Base-by-base conservation (phyloP, 352 stramenopile species). In the Globisporangium orthogonon region DNA sequence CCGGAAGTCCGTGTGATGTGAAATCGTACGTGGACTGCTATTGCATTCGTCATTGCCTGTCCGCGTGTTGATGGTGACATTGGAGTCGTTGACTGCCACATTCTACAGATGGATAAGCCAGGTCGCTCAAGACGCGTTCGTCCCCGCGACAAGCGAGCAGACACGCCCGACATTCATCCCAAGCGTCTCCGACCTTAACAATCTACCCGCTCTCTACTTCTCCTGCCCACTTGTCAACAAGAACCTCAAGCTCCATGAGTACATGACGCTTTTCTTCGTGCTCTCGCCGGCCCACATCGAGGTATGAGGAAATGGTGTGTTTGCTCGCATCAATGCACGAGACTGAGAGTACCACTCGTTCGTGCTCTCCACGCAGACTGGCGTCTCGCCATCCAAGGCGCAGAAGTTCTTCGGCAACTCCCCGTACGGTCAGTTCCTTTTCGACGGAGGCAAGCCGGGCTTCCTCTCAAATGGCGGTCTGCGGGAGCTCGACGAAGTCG, bases 341-440 rank as follows among this genome's bases (percentile, higher is more conserved):
- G 23, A 81, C 46, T 51, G 4, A 18, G 7, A 43, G 31, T 2
- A 23, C 29, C 43, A 23, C 30, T 15, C 35, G 4, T 7, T 13
- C 33, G 33, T 11, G 35, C 35, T 41, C 35, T 13, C 14, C 7
- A 41, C 35, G 15, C 41, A 47, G 41, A 18, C 41, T 13, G 18
- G 15, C 3, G 41, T 6, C 41, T 10, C 41, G 11, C 67, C 67
- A 9, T 85, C 71, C 58, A 61, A 51, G 10, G 66, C 56, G 0
- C 76, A 89, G 57, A 89, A 87, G 56, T 86, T 89, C 61, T 89
- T 89, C 40, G 78, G 78, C 1, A 86, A 83, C 65, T 69, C 74
- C 3, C 78, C 78, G 31, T 84, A 89, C 54, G 78, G 76, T 3
- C 78, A 89, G 43, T 89, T 89, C 51, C 58, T 79, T 46, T 65